Percentiles rank a stretch among this genome's conserved stretches.
phyloP scores from a whole-genome alignment of 2,329 filamentous ascomycete genomes.

The Trichoderma koningii region DNA sequence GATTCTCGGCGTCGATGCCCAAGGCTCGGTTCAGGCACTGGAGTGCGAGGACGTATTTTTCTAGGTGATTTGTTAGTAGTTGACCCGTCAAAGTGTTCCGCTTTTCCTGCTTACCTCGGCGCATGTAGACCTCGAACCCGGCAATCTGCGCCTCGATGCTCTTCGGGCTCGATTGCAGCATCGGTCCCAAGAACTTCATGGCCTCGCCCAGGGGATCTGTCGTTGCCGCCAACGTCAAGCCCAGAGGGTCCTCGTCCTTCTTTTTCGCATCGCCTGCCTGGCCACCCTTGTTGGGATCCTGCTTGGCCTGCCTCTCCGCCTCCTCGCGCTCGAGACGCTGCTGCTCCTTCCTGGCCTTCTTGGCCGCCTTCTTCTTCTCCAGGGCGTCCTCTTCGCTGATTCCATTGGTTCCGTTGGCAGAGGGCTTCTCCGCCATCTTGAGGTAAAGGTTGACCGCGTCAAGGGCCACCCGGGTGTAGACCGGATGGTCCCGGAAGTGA shows the following conservation, averaged over 20 bases:
- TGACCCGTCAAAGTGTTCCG: not conserved
- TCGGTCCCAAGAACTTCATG: constrained; percentile 78
- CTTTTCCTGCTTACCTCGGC: constrained; percentile 65
- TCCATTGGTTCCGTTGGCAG: constrained; percentile 64
- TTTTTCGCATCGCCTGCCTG: constrained; percentile 73
- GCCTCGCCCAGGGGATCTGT: constrained; percentile 81
- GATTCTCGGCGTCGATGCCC: constrained; percentile 67
- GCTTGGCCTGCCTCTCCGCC: constrained; percentile 74
- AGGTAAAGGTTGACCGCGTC: constrained; percentile 81
- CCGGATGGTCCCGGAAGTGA: constrained; percentile 84
- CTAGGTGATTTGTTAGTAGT: constrained; percentile 47
- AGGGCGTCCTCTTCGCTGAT: constrained; percentile 58
- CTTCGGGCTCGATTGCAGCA: constrained; percentile 80
- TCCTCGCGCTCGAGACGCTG: constrained; percentile 70
- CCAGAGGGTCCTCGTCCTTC: constrained; percentile 85
- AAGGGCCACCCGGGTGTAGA: constrained; percentile 82
- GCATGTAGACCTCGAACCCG: constrained; percentile 87
- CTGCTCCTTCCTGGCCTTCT: constrained; percentile 82
- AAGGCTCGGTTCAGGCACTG: constrained; percentile 78
- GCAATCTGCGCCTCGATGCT: constrained; percentile 79
- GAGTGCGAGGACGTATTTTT: constrained; percentile 84
- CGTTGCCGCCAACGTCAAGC: constrained; percentile 77
- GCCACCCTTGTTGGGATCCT: constrained; percentile 78
- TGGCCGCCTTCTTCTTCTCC: constrained; percentile 82
- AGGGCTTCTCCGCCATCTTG: constrained; percentile 73